phyloP scores from a whole-genome alignment of 106 monocot species.

The Vanilla planifolia region DNA sequence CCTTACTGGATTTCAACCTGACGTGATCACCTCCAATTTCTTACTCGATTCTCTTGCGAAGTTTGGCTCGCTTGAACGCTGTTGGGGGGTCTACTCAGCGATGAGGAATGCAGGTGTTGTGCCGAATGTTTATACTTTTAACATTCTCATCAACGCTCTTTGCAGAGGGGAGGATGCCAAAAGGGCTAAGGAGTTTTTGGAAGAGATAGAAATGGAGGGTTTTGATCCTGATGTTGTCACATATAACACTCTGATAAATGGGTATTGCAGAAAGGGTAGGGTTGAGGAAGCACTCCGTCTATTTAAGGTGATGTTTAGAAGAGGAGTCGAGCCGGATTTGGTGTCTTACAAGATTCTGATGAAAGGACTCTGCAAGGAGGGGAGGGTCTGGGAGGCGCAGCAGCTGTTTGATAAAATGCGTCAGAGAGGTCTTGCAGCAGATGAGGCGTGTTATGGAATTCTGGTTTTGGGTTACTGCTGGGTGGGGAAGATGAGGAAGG shows the following conservation, averaged over 20 bases:
- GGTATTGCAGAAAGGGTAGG: slow-evolving; percentile 48
- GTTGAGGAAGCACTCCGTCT: slow-evolving; percentile 49
- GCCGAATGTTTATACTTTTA: slow-evolving; percentile 67
- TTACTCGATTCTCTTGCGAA: slow-evolving; percentile 37
- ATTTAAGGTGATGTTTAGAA: slow-evolving; percentile 45
- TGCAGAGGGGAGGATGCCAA: slow-evolving; percentile 36
- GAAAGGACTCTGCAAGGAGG: slow-evolving; percentile 44
- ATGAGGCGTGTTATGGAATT: slow-evolving; percentile 35
- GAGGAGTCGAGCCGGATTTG: slow-evolving; percentile 65
- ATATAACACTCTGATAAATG: slow-evolving; percentile 81
- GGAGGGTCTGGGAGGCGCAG: slow-evolving; percentile 40
- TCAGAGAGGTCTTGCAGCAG: slow-evolving; percentile 44
- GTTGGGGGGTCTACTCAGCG: slow-evolving; percentile 51
- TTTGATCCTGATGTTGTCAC: slow-evolving; percentile 83
- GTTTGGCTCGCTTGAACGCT: slow-evolving; percentile 9
- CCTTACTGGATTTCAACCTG: slow-evolving; percentile 23
- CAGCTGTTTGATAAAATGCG: slow-evolving; percentile 71
- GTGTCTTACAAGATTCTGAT: slow-evolving; percentile 67
- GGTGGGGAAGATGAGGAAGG: slow-evolving; percentile 41
- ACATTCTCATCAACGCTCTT: slow-evolving; percentile 54
- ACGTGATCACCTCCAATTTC: slow-evolving; percentile 38
- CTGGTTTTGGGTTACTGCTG: slow-evolving; percentile 62
- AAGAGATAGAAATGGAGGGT: slow-evolving; percentile 60
- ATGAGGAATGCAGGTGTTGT: slow-evolving; percentile 37
- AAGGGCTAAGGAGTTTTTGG: slow-evolving; percentile 56